phyloP scores from a whole-genome alignment of 2,329 filamentous ascomycete genomes.

The Trichoderma sp. region DNA sequence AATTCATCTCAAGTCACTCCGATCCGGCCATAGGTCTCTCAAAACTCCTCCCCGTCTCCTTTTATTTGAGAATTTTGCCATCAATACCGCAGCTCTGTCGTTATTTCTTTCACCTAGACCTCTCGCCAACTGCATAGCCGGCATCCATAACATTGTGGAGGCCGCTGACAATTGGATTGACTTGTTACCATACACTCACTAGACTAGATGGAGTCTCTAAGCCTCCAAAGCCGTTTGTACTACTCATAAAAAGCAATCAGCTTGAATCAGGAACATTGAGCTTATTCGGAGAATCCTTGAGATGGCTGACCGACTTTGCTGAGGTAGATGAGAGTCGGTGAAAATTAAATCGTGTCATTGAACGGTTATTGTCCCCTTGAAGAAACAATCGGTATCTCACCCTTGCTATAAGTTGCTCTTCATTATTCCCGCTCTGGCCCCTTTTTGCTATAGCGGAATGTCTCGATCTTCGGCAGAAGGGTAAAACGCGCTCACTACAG shows the following conservation, averaged over 20 bases:
- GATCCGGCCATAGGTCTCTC: background rate
- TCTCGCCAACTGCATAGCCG: background rate
- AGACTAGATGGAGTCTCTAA: too few species aligned
- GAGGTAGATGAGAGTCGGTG: too few species aligned
- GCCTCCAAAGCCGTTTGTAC: background rate
- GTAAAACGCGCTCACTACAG: too few species aligned
- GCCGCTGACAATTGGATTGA: background rate
- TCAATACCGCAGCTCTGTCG: background rate
- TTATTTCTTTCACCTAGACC: background rate
- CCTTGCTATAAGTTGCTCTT: background rate
- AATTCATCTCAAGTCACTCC: background rate
- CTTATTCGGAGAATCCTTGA: background rate
- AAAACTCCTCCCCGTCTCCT: background rate
- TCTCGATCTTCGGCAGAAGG: too few species aligned
- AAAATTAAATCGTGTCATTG: background rate
- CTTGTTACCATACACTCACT: background rate
- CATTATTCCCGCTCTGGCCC: too few species aligned
- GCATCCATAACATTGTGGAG: background rate
- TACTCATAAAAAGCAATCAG: background rate
- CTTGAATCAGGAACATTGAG: background rate
- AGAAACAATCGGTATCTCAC: background rate
- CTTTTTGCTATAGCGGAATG: too few species aligned
- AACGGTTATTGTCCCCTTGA: background rate
- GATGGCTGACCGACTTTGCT: too few species aligned
- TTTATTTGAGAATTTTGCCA: background rate